phyloP scores from a whole-genome alignment of 139 green algal genomes.

The Chlamydomonas sp. region DNA sequence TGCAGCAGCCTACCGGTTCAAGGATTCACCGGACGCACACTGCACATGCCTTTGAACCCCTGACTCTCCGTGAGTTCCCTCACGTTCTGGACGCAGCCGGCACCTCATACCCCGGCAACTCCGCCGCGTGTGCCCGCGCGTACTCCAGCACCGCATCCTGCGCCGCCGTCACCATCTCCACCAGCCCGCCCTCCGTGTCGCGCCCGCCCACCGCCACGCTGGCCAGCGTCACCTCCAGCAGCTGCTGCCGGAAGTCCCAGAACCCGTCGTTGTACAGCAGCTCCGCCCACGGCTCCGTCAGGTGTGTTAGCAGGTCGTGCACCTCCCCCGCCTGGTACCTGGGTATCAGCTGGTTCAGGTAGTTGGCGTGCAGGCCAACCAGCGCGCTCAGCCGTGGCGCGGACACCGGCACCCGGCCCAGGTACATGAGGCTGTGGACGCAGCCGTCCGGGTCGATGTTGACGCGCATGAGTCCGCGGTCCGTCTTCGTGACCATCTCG shows the following conservation, averaged over 20 bases:
- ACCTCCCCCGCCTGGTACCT: slow-evolving; percentile 21
- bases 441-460: slow-evolving; percentile 30
- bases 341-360: slow-evolving; percentile 44
- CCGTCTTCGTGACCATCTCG: slow-evolving; percentile 43
- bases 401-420: slow-evolving; percentile 30
- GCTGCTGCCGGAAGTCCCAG: slow-evolving; percentile 36
- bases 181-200: slow-evolving; percentile 14
- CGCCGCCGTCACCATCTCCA: neutral
- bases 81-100: slow-evolving; percentile 17
- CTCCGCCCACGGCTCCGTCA: slow-evolving; percentile 55
- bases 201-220: neutral
- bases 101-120: slow-evolving; percentile 40
- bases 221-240: slow-evolving; percentile 22
- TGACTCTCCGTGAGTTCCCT: neutral
- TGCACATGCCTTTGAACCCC: too few relatives aligned
- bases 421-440: slow-evolving; percentile 42
- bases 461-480: slow-evolving; percentile 44
- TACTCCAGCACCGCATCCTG: slow-evolving; percentile 45
- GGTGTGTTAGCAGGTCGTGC: slow-evolving; percentile 41
- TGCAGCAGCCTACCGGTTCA: too few relatives aligned
- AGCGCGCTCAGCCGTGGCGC: slow-evolving; percentile 45
- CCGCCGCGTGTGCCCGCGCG: slow-evolving; percentile 9
- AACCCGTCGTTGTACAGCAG: slow-evolving; percentile 68
- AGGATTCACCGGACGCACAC: too few relatives aligned
- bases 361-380: slow-evolving; percentile 55